These are phyloP conservation scores for Aspergillus neotritici DNA, from an alignment of 2,329 filamentous ascomycete genomes.

Conservation along the genomic window DNA sequence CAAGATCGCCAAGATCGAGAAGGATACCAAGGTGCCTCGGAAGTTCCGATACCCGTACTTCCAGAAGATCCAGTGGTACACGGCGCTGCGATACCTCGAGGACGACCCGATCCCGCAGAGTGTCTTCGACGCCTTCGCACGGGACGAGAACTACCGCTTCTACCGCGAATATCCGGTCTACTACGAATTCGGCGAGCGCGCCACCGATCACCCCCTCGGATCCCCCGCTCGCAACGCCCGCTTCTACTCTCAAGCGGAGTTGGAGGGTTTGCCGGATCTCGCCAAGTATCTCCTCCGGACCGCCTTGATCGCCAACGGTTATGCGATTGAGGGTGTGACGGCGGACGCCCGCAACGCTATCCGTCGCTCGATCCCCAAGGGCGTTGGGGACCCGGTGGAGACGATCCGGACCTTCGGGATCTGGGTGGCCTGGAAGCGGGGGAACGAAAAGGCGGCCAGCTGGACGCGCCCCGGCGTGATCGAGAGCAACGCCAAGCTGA, in stretches of 20 bases:
- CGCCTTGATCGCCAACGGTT: slow-evolving; percentile 56
- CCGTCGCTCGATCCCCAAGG: slow-evolving; percentile 58
- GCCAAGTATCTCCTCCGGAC: slow-evolving; percentile 58
- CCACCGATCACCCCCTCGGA: slow-evolving; percentile 47
- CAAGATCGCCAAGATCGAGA: slow-evolving; percentile 60
- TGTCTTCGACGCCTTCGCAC: slow-evolving; percentile 51
- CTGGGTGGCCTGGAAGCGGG: slow-evolving; percentile 64
- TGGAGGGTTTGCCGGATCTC: slow-evolving; percentile 56
- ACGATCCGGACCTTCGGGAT: slow-evolving; percentile 56
- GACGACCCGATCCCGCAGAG: slow-evolving; percentile 57
- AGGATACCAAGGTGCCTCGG: slow-evolving; percentile 58
- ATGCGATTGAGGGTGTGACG: slow-evolving; percentile 55
- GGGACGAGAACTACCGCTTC: slow-evolving; percentile 50
- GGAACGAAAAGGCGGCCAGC: slow-evolving; percentile 56
- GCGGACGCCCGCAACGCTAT: slow-evolving; percentile 55
- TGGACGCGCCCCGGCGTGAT: slow-evolving; percentile 57
- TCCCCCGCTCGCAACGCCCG: slow-evolving; percentile 53
- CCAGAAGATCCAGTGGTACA: slow-evolving; percentile 65
- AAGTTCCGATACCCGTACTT: slow-evolving; percentile 65
- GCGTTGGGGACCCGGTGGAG: slow-evolving; percentile 56
- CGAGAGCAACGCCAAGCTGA: slow-evolving; percentile 46
- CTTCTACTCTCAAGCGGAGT: slow-evolving; percentile 58
- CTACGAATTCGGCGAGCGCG: slow-evolving; percentile 53
- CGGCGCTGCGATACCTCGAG: slow-evolving; percentile 58
- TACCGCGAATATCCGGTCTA: slow-evolving; percentile 52